These are phyloP conservation scores for Boeremia lycopersici DNA, from an alignment of 2,329 filamentous ascomycete species.

Conservation along the genomic window DNA sequence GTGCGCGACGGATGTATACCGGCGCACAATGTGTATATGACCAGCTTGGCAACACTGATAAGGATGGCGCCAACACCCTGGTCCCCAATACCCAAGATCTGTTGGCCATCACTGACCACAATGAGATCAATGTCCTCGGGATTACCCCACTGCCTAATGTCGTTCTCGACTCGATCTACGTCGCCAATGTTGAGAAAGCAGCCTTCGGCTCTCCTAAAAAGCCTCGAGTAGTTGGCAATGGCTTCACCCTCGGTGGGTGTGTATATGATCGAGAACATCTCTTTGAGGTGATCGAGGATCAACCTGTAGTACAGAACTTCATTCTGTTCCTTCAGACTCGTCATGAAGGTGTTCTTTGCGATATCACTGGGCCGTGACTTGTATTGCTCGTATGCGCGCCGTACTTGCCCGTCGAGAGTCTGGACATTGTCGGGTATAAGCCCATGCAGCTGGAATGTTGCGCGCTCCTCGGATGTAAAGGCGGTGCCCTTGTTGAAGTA, in stretches of 20 bases:
- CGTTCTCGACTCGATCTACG: conserved; percentile 67
- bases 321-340: conserved; percentile 84
- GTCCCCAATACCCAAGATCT: conserved; percentile 88
- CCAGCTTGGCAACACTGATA: conserved; percentile 83
- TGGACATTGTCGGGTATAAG: conserved; percentile 75
- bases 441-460: conserved; percentile 72
- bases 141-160: conserved; percentile 70
- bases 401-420: conserved; percentile 75
- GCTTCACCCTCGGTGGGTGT: conserved; percentile 90
- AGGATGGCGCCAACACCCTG: conserved; percentile 85
- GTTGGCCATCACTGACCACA: conserved; percentile 74
- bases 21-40: conserved; percentile 83
- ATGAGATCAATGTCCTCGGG: conserved; percentile 85
- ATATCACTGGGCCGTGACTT: conserved; percentile 65
- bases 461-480: conserved; percentile 72
- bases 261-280: conserved; percentile 92
- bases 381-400: conserved; percentile 83
- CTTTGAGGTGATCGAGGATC: conserved; percentile 76
- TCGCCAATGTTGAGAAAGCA: conserved; percentile 80
- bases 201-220: conserved; percentile 80
- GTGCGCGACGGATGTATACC: conserved; percentile 81
- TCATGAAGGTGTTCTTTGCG: conserved; percentile 87
- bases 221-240: conserved; percentile 79
- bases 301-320: conserved; percentile 81
- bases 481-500: conserved; percentile 86